Conservation (phyloP, 305 asterid species). For the Solanum chacoense region DNA sequence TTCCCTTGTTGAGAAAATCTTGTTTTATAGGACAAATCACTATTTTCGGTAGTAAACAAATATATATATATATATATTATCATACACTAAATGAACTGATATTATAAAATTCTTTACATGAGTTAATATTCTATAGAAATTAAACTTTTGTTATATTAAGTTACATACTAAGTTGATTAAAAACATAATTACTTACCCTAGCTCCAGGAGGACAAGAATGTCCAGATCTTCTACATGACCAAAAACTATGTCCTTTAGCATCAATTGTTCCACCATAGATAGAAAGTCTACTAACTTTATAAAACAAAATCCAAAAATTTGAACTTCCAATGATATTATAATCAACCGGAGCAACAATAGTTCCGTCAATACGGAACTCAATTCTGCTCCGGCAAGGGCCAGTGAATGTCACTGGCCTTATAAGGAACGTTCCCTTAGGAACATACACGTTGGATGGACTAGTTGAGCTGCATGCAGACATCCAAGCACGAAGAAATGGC, state of each 20-base stretch:
- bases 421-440: constrained; percentile 42
- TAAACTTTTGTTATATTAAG: background rate
- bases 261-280: constrained; percentile 56
- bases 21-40: background rate
- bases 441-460: constrained; percentile 40
- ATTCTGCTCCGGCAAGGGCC: constrained; percentile 61
- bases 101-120: background rate
- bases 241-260: constrained; percentile 45
- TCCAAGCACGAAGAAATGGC: constrained; percentile 54
- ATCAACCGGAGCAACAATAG: constrained; percentile 46
- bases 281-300: constrained; percentile 42
- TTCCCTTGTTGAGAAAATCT: too few relatives aligned
- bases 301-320: constrained; percentile 48
- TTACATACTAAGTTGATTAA: background rate
- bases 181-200: constrained; percentile 26
- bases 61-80: too few relatives aligned
- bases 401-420: constrained; percentile 25
- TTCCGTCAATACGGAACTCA: constrained; percentile 41
- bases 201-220: constrained; percentile 47
- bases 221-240: constrained; percentile 39
- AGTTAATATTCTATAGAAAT: background rate
- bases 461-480: constrained; percentile 49
- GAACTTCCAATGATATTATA: constrained; percentile 31
- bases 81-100: background rate
- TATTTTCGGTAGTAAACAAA: too few relatives aligned